These are phyloP conservation scores for Luzula sylvatica DNA, from an alignment of 176 grass and related monocot genomes.

Conservation along the genomic window DNA sequence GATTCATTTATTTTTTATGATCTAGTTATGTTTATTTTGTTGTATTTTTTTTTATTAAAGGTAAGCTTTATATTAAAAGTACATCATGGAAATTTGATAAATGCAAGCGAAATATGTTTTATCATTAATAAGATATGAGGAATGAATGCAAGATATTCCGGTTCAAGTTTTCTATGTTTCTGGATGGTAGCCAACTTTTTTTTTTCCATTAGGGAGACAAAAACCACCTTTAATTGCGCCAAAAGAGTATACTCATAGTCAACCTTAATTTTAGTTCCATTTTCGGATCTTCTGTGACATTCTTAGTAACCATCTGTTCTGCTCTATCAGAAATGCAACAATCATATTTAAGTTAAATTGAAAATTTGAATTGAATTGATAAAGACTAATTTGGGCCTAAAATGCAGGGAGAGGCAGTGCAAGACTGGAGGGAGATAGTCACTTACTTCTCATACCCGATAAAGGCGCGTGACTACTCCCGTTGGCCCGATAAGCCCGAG, in stretches of 20 bases:
- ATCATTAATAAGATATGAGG: neutral
- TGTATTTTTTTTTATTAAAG: neutral
- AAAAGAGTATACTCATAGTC: no score
- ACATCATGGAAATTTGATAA: neutral
- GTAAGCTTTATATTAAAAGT: neutral
- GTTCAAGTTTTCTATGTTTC: neutral
- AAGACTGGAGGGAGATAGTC: slow-evolving; percentile 92
- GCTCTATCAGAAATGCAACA: no score
- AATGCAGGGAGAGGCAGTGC: slow-evolving; percentile 62
- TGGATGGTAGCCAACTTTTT: no score
- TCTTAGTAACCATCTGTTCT: no score
- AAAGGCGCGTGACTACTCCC: slow-evolving; percentile 45
- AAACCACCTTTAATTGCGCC: no score
- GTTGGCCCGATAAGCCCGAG: slow-evolving; percentile 82
- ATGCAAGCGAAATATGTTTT: neutral
- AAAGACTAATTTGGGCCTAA: neutral
- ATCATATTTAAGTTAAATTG: no score
- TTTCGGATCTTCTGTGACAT: neutral
- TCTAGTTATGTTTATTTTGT: neutral
- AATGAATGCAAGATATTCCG: neutral
- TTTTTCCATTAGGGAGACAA: no score
- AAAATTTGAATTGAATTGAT: no score
- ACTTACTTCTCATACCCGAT: slow-evolving; percentile 93
- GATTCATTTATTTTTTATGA: neutral
- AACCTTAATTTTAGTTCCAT: neutral